A percentile compares a stretch with the other conserved stretches of the same genome.
These are phyloP conservation scores for Cercospora sp. DNA, from an alignment of 2,329 filamentous ascomycete genomes.

Conservation along the genomic window DNA sequence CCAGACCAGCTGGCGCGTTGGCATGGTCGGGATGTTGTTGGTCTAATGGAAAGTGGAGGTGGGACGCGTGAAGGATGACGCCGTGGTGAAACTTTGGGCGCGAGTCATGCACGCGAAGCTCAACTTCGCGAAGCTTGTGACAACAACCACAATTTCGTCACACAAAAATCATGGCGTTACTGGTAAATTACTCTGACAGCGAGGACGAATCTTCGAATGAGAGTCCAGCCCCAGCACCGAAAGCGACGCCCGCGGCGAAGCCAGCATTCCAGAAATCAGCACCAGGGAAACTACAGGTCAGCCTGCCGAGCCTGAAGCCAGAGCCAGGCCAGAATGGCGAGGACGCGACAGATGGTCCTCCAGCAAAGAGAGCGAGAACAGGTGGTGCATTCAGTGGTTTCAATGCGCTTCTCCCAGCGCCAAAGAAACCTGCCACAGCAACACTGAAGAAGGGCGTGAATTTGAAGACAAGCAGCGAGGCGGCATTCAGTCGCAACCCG, in stretches of 20 bases:
- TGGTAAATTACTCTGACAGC: slow-evolving; percentile 83
- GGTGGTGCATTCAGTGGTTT: slow-evolving; percentile 73
- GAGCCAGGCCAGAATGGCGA: slow-evolving; percentile 42
- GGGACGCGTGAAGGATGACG: neutral
- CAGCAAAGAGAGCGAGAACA: slow-evolving; percentile 69
- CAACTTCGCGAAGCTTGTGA: slow-evolving; percentile 1
- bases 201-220: slow-evolving; percentile 54
- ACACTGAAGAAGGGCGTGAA: slow-evolving; percentile 60
- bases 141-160: neutral
- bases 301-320: slow-evolving; percentile 60
- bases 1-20: slow-evolving; percentile 29
- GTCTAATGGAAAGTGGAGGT: neutral
- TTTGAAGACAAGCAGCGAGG: slow-evolving; percentile 78
- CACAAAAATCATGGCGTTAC: slow-evolving; percentile 52
- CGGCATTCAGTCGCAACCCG: slow-evolving; percentile 71
- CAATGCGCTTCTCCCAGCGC: slow-evolving; percentile 81
- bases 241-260: slow-evolving; percentile 37
- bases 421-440: slow-evolving; percentile 58
- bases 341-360: slow-evolving; percentile 54
- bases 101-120: slow-evolving; percentile 16
- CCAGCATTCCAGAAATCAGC: slow-evolving; percentile 45
- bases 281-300: slow-evolving; percentile 77
- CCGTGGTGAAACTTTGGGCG: slow-evolving; percentile 11
- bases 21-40: neutral
- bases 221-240: slow-evolving; percentile 34